Conservation (phyloP, 768 basidiomycete genomes). For the Collybia nuda region DNA sequence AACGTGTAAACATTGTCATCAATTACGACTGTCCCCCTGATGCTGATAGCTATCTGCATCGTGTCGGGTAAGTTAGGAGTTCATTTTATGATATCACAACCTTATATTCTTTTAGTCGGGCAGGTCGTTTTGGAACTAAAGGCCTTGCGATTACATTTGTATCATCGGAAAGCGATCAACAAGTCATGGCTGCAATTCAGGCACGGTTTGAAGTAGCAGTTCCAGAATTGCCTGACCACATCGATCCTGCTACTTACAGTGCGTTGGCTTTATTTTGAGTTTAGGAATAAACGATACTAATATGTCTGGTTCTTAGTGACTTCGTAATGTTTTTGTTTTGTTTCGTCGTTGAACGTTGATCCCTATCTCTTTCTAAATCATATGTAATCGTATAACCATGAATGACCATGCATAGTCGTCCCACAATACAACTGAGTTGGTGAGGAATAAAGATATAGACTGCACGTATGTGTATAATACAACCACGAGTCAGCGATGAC, state of each 20-base stretch:
- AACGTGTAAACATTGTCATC: constrained; percentile 98
- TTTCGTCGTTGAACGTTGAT: neutral
- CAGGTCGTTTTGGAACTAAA: constrained; percentile 99
- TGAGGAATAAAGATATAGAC: too few relatives aligned
- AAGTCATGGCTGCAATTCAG: constrained; percentile 94
- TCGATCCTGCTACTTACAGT: constrained; percentile 97
- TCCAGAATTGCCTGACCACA: constrained; percentile 89
- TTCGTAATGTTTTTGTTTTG: constrained; percentile 16
- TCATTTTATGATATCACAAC: neutral
- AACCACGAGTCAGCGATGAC: too few relatives aligned
- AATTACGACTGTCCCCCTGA: constrained; percentile 98
- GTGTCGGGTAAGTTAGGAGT: constrained; percentile 73
- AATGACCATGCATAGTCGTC: too few relatives aligned
- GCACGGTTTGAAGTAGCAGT: constrained; percentile 97
- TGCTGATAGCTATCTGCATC: constrained; percentile 97
- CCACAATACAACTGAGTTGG: too few relatives aligned
- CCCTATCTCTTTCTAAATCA: neutral
- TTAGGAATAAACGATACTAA: neutral
- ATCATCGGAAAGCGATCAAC: constrained; percentile 87
- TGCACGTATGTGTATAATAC: too few relatives aligned
- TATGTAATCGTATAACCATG: constrained; percentile 4
- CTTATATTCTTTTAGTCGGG: constrained; percentile 59
- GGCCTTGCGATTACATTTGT: constrained; percentile 98
- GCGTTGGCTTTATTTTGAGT: constrained; percentile 30
- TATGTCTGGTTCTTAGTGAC: constrained; percentile 17